Conservation (phyloP, 208 protist species). For the Acanthamoeba lenticulata region DNA sequence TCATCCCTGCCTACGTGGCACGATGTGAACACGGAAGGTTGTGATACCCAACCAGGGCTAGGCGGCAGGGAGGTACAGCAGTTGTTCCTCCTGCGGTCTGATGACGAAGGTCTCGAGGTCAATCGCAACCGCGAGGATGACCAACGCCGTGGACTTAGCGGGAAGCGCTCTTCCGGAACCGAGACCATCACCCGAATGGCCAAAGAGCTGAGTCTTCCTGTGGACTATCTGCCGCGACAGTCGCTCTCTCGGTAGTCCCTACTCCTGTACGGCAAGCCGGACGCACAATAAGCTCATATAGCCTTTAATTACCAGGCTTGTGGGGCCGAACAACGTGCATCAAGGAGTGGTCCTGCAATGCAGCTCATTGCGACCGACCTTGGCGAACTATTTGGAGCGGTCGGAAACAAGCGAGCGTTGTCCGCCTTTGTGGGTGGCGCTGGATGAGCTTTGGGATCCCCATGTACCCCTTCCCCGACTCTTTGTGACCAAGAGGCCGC, state of each 20-base stretch:
- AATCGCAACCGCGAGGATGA: background rate
- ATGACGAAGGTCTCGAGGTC: background rate
- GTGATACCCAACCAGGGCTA: background rate
- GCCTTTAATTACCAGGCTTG: too few relatives aligned
- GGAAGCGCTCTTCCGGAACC: background rate
- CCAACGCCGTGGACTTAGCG: background rate
- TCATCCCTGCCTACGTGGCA: background rate
- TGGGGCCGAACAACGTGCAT: slow-evolving; percentile 36
- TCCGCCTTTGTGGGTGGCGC: background rate
- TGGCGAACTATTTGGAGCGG: background rate
- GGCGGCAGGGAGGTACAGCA: background rate
- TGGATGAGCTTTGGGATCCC: slow-evolving; percentile 38
- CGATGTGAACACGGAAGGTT: background rate
- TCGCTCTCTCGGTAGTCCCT: background rate
- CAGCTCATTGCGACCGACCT: background rate
- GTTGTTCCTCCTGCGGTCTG: background rate
- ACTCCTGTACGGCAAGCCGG: background rate
- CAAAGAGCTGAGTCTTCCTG: background rate
- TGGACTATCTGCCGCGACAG: background rate
- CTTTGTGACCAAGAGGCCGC: background rate
- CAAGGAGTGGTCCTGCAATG: slow-evolving; percentile 3
- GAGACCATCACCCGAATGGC: background rate
- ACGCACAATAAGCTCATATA: too few relatives aligned
- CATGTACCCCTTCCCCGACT: background rate
- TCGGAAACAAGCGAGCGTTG: background rate